Evolutionary conservation across 2,329 filamentous ascomycete species (phyloP).

Genomic region (Aspergillus novoparasiticus): DNA sequence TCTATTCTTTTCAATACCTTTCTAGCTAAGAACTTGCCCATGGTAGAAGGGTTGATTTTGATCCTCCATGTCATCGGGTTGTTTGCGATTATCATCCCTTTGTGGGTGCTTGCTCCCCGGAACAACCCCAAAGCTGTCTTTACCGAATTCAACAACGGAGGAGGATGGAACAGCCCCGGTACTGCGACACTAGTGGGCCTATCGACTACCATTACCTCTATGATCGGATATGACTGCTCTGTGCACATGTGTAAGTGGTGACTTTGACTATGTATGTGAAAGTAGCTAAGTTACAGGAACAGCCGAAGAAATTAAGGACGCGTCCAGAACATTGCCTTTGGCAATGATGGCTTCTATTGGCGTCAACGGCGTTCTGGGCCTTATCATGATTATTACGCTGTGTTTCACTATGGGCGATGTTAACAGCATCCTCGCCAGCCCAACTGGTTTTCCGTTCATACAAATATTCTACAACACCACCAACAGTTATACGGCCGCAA

Average conservation of each 20-base stretch:
- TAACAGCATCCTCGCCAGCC: constrained; percentile 45
- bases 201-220: constrained; percentile 42
- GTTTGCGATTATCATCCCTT: constrained; percentile 46
- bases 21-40: constrained; percentile 40
- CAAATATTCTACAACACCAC: constrained; percentile 59
- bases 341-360: constrained; percentile 53
- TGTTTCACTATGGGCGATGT: constrained; percentile 58
- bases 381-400: constrained; percentile 59
- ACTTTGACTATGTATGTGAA: background rate
- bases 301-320: constrained; percentile 49
- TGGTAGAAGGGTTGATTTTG: constrained; percentile 44
- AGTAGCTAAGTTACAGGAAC: constrained; percentile 11
- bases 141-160: constrained; percentile 44
- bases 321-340: constrained; percentile 53
- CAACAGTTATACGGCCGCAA: constrained; percentile 50
- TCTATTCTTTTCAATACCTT: constrained; percentile 48
- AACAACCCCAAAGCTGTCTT: constrained; percentile 42
- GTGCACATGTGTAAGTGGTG: constrained; percentile 49
- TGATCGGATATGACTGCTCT: constrained; percentile 47
- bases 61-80: constrained; percentile 47
- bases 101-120: constrained; percentile 47
- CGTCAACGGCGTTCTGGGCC: constrained; percentile 57
- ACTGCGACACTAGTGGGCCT: constrained; percentile 46
- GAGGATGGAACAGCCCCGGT: constrained; percentile 42
- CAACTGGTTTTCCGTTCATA: constrained; percentile 61